phyloP scores from a whole-genome alignment of 2,329 filamentous ascomycete genomes.

The Stagonosporopsis rhizophila region DNA sequence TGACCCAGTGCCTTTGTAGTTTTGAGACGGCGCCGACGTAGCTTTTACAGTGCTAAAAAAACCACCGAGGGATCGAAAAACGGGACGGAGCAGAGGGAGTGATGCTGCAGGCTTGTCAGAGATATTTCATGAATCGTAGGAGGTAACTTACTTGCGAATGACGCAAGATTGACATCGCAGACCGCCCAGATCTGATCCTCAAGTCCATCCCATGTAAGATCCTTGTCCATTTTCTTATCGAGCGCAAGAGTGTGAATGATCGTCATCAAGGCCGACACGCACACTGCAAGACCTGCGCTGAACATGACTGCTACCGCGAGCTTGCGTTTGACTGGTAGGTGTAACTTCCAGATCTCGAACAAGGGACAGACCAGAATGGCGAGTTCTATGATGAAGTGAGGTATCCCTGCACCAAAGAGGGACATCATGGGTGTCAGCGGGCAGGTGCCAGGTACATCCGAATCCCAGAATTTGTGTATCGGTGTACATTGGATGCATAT shows the following conservation, averaged over 20 bases:
- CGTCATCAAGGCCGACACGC: slow-evolving; percentile 27
- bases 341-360: slow-evolving; percentile 28
- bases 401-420: slow-evolving; percentile 26
- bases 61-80: slow-evolving; percentile 25
- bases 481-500: slow-evolving; percentile 30
- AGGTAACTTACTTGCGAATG: slow-evolving; percentile 24
- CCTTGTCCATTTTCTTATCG: slow-evolving; percentile 18
- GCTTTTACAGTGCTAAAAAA: slow-evolving; percentile 19
- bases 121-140: accelerated
- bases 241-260: slow-evolving; percentile 28
- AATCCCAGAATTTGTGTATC: slow-evolving; percentile 30
- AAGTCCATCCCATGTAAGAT: slow-evolving; percentile 32
- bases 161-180: slow-evolving; percentile 35
- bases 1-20: slow-evolving; percentile 13
- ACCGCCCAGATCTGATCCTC: slow-evolving; percentile 36
- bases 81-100: slow-evolving; percentile 29
- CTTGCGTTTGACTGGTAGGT: slow-evolving; percentile 24
- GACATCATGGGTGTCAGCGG: slow-evolving; percentile 29
- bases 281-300: slow-evolving; percentile 27
- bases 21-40: slow-evolving; percentile 1
- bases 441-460: slow-evolving; percentile 22
- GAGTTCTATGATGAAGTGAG: slow-evolving; percentile 33
- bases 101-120: slow-evolving; percentile 20
- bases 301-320: slow-evolving; percentile 33
- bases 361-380: slow-evolving; percentile 31